phyloP scores from a whole-genome alignment of 345 rosid species.

The Lepidium sativum region DNA sequence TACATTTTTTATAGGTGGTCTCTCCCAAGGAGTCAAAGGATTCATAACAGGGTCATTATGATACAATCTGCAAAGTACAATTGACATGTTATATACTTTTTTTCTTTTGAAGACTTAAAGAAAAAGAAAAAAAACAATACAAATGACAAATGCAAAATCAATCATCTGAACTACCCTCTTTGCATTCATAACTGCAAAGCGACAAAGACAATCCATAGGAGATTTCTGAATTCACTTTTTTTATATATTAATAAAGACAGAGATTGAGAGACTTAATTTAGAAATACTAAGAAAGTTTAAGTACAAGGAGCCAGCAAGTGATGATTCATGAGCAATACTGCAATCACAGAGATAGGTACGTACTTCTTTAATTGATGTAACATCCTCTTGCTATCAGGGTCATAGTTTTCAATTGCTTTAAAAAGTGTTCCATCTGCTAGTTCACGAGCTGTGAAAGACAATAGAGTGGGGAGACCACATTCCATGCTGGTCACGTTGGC shows the following conservation, averaged over 20 bases:
- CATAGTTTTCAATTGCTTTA: conserved; percentile 91
- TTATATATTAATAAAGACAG: not conserved
- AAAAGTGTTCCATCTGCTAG: conserved; percentile 91
- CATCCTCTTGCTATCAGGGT: conserved; percentile 86
- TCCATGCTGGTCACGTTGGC: conserved; percentile 70
- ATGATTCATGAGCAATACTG: not conserved
- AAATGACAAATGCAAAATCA: not conserved
- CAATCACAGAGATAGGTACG: conserved; percentile 6
- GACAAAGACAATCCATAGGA: not conserved
- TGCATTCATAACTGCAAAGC: not conserved
- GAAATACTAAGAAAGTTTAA: not conserved
- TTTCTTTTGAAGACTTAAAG: not conserved
- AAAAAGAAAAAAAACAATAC: not conserved
- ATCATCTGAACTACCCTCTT: not conserved
- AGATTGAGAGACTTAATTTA: not conserved
- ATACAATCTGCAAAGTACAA: conserved; percentile 61
- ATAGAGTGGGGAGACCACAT: conserved; percentile 81
- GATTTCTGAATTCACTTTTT: not conserved
- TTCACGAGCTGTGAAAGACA: conserved; percentile 96
- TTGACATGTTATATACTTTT: not conserved
- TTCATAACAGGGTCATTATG: conserved; percentile 79
- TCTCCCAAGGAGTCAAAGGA: conserved; percentile 97
- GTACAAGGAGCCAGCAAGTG: conserved; percentile 1
- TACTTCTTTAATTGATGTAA: conserved; percentile 74
- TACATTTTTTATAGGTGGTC: conserved; percentile 92